Conservation (phyloP, 805 yeast species). For the Hanseniaspora singularis region DNA sequence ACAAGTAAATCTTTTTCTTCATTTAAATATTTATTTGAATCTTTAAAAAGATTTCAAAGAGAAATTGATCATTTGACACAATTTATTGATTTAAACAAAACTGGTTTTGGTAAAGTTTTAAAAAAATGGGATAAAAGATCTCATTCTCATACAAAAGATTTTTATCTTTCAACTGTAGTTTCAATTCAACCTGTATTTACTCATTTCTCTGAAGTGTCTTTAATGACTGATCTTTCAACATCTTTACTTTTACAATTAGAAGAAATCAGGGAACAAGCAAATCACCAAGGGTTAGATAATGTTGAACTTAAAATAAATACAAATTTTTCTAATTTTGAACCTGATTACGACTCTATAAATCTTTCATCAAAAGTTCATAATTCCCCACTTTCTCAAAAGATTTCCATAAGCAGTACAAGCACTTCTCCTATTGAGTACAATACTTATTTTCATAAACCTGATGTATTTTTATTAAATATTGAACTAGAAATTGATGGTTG, state of each 20-base stretch:
- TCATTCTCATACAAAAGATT: conserved; percentile 84
- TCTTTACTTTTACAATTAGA: conserved; percentile 24
- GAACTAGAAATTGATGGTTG: conserved; percentile 27
- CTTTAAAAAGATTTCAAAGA: conserved; percentile 76
- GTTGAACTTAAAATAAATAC: not conserved
- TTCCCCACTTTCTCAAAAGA: not conserved
- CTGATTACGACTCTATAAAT: not conserved
- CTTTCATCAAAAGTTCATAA: not conserved
- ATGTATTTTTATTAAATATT: conserved; percentile 18
- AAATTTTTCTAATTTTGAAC: not conserved
- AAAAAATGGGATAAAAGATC: conserved; percentile 98
- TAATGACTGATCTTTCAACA: conserved; percentile 55
- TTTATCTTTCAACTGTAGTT: conserved; percentile 82
- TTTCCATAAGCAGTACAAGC: not conserved
- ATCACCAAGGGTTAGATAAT: not conserved
- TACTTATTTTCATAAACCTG: conserved; percentile 1
- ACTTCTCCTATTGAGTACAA: not conserved
- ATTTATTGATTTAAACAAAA: conserved; percentile 85
- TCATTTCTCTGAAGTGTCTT: conserved; percentile 63
- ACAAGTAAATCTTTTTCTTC: conserved; percentile 57
- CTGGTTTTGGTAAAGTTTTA: conserved; percentile 88
- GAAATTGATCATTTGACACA: conserved; percentile 84
- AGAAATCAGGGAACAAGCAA: conserved; percentile 20
- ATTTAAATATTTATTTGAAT: conserved; percentile 72
- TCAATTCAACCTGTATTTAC: conserved; percentile 95